Percentiles rank a stretch among this genome's conserved stretches.
Evolutionary conservation across 257 asterid species (phyloP).

Genomic region (Solanum raphanifolium): DNA sequence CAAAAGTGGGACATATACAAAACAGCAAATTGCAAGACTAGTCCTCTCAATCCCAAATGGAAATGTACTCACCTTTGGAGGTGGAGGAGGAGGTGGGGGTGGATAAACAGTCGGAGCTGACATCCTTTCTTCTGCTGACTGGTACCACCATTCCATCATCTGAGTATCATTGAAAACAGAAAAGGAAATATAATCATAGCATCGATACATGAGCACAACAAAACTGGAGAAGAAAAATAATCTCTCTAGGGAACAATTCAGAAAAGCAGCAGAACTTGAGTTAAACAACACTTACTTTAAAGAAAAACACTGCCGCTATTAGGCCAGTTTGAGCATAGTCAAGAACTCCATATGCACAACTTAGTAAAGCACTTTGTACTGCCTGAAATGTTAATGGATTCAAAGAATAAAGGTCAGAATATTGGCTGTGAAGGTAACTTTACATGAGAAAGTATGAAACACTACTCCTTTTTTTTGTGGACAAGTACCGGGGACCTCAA

Average conservation of each 20-base stretch:
- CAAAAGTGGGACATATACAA: background rate
- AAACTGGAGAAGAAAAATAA: background rate
- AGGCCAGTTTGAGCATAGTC: conserved; percentile 98
- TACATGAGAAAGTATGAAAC: background rate
- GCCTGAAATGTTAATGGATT: conserved; percentile 41
- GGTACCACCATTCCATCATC: conserved; percentile 99
- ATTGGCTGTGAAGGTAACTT: background rate
- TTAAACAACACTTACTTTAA: conserved; percentile 50
- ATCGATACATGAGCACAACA: background rate
- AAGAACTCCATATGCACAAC: conserved; percentile 69
- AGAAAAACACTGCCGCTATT: conserved; percentile 96
- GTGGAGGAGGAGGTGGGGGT: conserved; percentile 97
- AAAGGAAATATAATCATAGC: background rate
- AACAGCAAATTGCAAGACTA: background rate
- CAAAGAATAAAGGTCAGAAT: background rate
- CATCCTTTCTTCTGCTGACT: conserved; percentile 98
- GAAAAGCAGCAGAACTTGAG: background rate
- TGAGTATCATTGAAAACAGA: conserved; percentile 12
- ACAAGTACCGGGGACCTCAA: background rate
- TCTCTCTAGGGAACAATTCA: background rate
- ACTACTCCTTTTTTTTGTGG: background rate
- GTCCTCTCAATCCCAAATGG: background rate
- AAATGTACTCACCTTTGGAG: conserved; percentile 58
- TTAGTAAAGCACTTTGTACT: conserved; percentile 74
- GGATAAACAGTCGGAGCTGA: conserved; percentile 97